Base-by-base conservation (phyloP, 371 early-diverging fungal genomes). In the Chytridium lagenaria region DNA sequence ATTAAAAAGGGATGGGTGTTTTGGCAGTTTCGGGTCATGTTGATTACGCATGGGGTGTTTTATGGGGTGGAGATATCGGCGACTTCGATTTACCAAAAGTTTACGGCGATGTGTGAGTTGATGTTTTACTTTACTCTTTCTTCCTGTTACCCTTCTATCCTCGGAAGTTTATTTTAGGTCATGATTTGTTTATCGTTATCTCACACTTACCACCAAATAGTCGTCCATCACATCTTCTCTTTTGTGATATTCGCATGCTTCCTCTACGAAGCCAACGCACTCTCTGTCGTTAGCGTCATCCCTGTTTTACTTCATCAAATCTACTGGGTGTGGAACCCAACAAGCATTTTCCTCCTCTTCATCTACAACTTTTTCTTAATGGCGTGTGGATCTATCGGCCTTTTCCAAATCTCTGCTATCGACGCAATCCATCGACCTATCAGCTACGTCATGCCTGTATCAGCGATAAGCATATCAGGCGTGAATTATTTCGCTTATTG, bases 401-500 rank as follows among this genome's bases (percentile, higher is more conserved):
- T 72, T 34, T 40, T 38, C 39, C 65, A 63, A 37, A 51, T 23
- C 67, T 28, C 26, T 0, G 55, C 72, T 23, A 34, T 31, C n/a
- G 72, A 31, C 0, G 16, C 57, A 12, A 2, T 5, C 28, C 12
- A 67, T 30, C 51, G 5, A 31, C 37, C 33, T 10, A 26, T 50
- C 30, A 12, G 33, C 28, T 26, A 50, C 31, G 26, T 44, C 15
- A 22, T 76, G 38, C 50, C 61, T 22, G 12, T 66, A 7, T 22
- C 68, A 1, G 65, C 69, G 1, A 15, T 68, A 2, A 50, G 38
- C n/a, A 72, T 72, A 31, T 34, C 77, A 19, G 30, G 61, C 23
- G 67, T 39, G 12, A 76, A 76, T 38, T 76, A 76, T 63, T 76
- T 50, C 38, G 72, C 72, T 0, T 76, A 76, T 50, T 76, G 77